These are phyloP conservation scores for Raffaelea ambrosiae DNA, from an alignment of 2,329 filamentous ascomycete genomes.

Conservation along the genomic window DNA sequence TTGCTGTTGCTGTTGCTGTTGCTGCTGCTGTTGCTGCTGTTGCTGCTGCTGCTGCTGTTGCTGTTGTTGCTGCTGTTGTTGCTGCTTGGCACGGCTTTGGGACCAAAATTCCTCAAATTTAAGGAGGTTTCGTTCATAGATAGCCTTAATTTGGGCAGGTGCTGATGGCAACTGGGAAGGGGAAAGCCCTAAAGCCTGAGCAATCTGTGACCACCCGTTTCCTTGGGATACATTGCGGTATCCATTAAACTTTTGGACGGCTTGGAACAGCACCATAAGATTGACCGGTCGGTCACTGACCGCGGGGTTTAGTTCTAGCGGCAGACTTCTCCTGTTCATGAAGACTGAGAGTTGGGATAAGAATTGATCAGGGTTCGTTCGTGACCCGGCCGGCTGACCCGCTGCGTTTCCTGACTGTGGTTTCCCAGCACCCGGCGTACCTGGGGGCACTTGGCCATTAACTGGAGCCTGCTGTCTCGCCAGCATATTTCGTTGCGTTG, in stretches of 20 bases:
- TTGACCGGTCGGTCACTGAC: constrained; percentile 68
- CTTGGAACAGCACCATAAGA: constrained; percentile 68
- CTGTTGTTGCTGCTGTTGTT: constrained; percentile 6
- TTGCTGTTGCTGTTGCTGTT: constrained; percentile 22
- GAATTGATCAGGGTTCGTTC: constrained; percentile 57
- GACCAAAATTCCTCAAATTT: constrained; percentile 67
- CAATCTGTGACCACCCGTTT: constrained; percentile 67
- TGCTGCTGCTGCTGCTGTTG: constrained; percentile 29
- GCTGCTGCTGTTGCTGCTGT: constrained; percentile 30
- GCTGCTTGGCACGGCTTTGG: constrained; percentile 38
- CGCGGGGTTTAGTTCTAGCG: constrained; percentile 65
- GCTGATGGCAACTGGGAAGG: constrained; percentile 58
- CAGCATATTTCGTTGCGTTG: constrained; percentile 28
- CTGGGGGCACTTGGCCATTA: constrained; percentile 48
- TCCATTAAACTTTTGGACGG: constrained; percentile 68
- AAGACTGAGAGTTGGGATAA: constrained; percentile 70
- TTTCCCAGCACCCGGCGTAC: constrained; percentile 12
- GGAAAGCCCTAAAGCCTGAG: constrained; percentile 54
- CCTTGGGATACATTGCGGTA: constrained; percentile 62
- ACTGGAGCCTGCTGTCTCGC: constrained; percentile 40
- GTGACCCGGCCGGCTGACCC: constrained; percentile 5
- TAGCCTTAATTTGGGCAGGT: constrained; percentile 57
- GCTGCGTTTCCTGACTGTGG: constrained; percentile 1
- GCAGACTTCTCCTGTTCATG: constrained; percentile 65
- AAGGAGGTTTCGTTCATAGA: constrained; percentile 68